Conservation (phyloP, 345 rosid genomes). For the Brassica nigra region DNA sequence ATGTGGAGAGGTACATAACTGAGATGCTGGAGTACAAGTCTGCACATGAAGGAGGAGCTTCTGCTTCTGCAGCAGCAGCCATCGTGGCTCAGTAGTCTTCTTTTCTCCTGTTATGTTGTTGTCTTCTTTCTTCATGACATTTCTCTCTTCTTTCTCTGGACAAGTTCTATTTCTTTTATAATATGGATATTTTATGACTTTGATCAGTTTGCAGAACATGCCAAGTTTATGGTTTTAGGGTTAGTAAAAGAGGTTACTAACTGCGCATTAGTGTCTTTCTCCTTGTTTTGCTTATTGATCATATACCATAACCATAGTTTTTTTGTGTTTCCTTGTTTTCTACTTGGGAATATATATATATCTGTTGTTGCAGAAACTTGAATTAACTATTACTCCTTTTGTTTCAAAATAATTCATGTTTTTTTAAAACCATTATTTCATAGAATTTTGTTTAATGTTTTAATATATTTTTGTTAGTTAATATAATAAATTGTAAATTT, state of each 20-base stretch:
- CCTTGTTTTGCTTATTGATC: no score
- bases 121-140: slow-evolving; percentile 25
- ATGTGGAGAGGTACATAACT: slow-evolving; percentile 67
- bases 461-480: no score
- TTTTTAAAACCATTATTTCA: no score
- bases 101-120: slow-evolving; percentile 10
- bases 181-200: slow-evolving; percentile 8
- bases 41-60: slow-evolving; percentile 51
- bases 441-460: no score
- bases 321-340: no score
- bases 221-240: slow-evolving; percentile 33
- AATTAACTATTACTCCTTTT: no score
- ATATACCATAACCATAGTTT: no score
- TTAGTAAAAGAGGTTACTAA: slow-evolving; percentile 26
- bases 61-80: slow-evolving; percentile 50
- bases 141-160: slow-evolving; percentile 10
- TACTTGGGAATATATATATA: no score
- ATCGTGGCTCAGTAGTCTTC: slow-evolving; percentile 36
- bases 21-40: slow-evolving; percentile 69
- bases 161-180: neutral
- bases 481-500: no score
- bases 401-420: no score
- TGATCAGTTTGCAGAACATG: slow-evolving; percentile 8
- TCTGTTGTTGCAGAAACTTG: no score
- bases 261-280: neutral